Conservation (phyloP, 257 asterid genomes). For the Penstemon newberryi region DNA sequence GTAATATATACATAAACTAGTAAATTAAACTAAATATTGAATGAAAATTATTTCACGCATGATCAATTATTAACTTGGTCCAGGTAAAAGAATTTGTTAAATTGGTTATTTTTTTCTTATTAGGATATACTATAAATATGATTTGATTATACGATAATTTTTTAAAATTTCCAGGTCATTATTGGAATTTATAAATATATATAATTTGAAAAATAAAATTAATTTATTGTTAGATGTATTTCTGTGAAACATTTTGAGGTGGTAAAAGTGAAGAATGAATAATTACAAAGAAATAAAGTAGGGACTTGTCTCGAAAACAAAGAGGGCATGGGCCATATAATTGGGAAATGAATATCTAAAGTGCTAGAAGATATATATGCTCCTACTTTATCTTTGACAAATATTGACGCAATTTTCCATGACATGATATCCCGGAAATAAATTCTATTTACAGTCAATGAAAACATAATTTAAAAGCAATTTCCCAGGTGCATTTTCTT, state of each 20-base stretch:
- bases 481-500: slow-evolving; percentile 25
- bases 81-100: no score
- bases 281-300: slow-evolving; percentile 32
- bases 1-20: no score
- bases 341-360: slow-evolving; percentile 41
- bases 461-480: slow-evolving; percentile 36
- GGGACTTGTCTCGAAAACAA: slow-evolving; percentile 33
- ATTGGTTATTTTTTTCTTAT: no score
- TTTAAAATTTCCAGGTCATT: no score
- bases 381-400: slow-evolving; percentile 43
- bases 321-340: slow-evolving; percentile 38
- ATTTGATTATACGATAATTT: no score
- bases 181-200: no score
- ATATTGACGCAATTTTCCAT: slow-evolving; percentile 37
- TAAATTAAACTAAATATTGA: no score
- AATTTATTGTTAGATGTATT: background rate
- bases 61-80: no score
- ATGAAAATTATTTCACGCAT: no score
- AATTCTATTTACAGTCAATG: slow-evolving; percentile 33
- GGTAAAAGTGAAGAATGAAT: slow-evolving; percentile 27
- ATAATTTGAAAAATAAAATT: no score
- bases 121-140: no score
- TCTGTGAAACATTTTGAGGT: slow-evolving; percentile 23
- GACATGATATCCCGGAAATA: slow-evolving; percentile 29
- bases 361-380: slow-evolving; percentile 30